A percentile compares a stretch with the other conserved stretches of the same genome.
These are phyloP conservation scores for Scytalidium sp. DNA, from an alignment of 2,329 filamentous ascomycete species.

Conservation along the genomic window DNA sequence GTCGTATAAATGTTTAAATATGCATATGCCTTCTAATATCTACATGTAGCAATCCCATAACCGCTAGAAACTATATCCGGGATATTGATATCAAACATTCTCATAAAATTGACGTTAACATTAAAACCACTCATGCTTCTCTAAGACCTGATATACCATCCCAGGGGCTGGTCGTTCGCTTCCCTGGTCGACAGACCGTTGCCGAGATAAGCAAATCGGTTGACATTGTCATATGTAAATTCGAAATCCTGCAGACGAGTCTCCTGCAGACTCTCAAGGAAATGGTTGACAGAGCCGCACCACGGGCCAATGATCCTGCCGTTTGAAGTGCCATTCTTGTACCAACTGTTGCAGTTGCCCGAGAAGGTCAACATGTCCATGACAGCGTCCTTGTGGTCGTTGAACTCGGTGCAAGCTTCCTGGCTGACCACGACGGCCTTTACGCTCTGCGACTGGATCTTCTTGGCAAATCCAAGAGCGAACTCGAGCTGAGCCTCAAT, in stretches of 20 bases:
- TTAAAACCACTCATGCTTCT: no score
- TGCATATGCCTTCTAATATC: no score
- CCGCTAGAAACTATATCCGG: no score
- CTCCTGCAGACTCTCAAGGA: background rate
- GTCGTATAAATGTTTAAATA: no score
- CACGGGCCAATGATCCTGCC: conserved; percentile 1
- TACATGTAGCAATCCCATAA: no score
- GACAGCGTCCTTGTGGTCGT: background rate
- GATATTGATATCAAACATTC: no score
- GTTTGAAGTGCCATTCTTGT: conserved; percentile 1
- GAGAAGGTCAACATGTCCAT: no score
- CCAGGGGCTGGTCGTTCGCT: conserved; percentile 15
- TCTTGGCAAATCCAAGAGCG: background rate
- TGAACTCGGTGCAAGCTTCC: background rate
- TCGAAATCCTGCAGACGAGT: conserved; percentile 1
- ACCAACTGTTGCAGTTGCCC: background rate
- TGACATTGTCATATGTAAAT: background rate
- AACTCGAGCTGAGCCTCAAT: conserved; percentile 1
- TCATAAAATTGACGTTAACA: no score
- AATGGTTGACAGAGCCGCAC: conserved; percentile 1
- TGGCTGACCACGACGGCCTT: background rate
- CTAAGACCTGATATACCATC: background rate
- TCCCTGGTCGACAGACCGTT: conserved; percentile 26
- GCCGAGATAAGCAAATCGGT: background rate
- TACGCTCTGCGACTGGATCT: conserved; percentile 1